Conservation (phyloP, 192 early-diverging fungal species). For the Rhizoclosmatium globosum region DNA sequence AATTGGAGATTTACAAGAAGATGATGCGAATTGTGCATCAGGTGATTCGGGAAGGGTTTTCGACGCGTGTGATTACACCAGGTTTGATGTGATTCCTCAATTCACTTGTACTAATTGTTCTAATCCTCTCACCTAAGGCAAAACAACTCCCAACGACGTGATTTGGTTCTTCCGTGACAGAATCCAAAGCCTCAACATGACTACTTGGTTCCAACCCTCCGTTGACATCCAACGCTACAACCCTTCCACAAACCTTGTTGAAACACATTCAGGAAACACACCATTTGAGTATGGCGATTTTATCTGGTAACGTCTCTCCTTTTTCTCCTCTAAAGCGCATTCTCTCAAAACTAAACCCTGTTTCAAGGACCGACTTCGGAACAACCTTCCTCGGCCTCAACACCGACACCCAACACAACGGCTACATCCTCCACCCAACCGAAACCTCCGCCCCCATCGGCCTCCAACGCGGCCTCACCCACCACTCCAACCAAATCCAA, state of each 20-base stretch:
- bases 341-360: not conserved
- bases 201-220: constrained; percentile 35
- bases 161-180: constrained; percentile 32
- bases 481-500: constrained; percentile 33
- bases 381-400: constrained; percentile 33
- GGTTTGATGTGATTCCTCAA: not conserved
- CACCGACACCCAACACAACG: constrained; percentile 40
- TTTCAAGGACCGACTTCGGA: constrained; percentile 28
- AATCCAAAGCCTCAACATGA: constrained; percentile 32
- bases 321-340: not conserved
- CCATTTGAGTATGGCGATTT: constrained; percentile 28
- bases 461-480: constrained; percentile 9
- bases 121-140: not conserved
- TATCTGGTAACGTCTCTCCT: constrained; percentile 14
- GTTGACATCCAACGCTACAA: constrained; percentile 26
- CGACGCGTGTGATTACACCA: constrained; percentile 8
- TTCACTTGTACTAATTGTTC: not conserved
- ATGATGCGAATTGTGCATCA: constrained; percentile 24
- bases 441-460: constrained; percentile 18
- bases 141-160: constrained; percentile 27
- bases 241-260: not conserved
- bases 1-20: constrained; percentile 12
- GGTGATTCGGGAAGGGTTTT: constrained; percentile 34
- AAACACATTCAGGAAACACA: not conserved
- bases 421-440: constrained; percentile 23